Evolutionary conservation across 768 basidiomycete species (phyloP).

Genomic region (Porphyrellus cyaneotinctus): DNA sequence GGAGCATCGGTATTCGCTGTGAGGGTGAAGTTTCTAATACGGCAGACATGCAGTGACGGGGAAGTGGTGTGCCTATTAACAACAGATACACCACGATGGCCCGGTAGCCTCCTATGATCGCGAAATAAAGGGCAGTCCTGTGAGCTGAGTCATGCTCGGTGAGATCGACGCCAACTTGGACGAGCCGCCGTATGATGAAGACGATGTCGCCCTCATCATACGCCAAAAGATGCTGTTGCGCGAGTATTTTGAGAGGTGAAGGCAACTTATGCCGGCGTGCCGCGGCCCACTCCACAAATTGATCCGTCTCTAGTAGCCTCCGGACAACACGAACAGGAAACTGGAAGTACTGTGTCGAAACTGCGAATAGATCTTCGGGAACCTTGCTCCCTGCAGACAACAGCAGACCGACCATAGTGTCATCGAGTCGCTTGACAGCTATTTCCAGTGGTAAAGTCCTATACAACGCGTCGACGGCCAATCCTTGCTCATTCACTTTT

Average conservation of each 20-base stretch:
- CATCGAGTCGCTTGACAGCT: conserved; percentile 3
- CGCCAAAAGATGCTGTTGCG: neutral
- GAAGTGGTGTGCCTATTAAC: neutral
- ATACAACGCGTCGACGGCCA: neutral
- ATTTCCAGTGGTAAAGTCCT: conserved; percentile 5
- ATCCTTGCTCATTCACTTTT: conserved; percentile 4
- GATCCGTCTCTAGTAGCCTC: conserved; percentile 5
- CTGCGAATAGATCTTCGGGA: neutral
- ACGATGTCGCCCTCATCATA: conserved; percentile 8
- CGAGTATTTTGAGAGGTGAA: neutral
- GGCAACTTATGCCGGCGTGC: neutral
- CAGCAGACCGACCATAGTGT: neutral
- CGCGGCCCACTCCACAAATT: conserved; percentile 10
- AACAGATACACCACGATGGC: neutral
- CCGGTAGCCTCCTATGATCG: conserved; percentile 1
- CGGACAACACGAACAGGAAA: conserved; percentile 2
- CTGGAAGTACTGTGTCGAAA: neutral
- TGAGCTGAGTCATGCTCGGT: neutral
- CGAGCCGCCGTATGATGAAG: conserved; percentile 4
- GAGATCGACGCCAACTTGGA: conserved; percentile 3
- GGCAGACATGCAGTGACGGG: neutral
- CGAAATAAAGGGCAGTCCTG: conserved; percentile 1
- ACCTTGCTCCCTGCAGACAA: conserved; percentile 1
- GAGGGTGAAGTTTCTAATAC: neutral
- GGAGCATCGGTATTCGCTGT: neutral